Evolutionary conservation across 1,284 basidiomycete species (phyloP).

Genomic region (Ustilago esculenta): DNA sequence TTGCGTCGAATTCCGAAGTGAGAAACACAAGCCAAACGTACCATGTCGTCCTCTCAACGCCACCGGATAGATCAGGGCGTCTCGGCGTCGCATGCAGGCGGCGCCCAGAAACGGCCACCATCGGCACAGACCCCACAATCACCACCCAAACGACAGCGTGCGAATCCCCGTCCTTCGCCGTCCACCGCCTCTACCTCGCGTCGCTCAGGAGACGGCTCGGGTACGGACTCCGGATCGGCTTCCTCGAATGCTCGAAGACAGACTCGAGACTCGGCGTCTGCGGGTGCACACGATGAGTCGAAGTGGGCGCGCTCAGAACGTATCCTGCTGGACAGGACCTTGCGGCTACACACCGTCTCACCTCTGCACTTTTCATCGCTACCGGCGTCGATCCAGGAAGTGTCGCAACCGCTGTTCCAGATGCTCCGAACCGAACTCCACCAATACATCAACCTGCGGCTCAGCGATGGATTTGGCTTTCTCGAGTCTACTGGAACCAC

Average conservation of each 20-base stretch:
- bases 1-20: no score
- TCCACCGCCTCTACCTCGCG: constrained; percentile 22
- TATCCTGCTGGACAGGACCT: constrained; percentile 34
- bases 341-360: constrained; percentile 42
- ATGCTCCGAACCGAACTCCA: constrained; percentile 35
- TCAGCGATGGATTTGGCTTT: constrained; percentile 45
- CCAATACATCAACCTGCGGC: constrained; percentile 44
- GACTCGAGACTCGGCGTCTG: constrained; percentile 12
- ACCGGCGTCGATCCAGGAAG: constrained; percentile 35
- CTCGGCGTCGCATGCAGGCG: constrained; percentile 38
- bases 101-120: constrained; percentile 37
- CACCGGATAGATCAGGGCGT: constrained; percentile 33
- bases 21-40: no score
- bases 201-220: constrained; percentile 23
- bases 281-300: constrained; percentile 13
- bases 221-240: constrained; percentile 20
- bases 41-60: constrained; percentile 29
- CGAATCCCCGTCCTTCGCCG: constrained; percentile 21
- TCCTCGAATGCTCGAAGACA: constrained; percentile 19
- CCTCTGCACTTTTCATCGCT: constrained; percentile 42
- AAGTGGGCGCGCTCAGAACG: constrained; percentile 24
- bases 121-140: constrained; percentile 15
- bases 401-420: constrained; percentile 33
- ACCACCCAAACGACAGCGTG: constrained; percentile 24
- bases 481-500: constrained; percentile 22